phyloP scores from a whole-genome alignment of 768 basidiomycete species.

The Mycena indigotica region DNA sequence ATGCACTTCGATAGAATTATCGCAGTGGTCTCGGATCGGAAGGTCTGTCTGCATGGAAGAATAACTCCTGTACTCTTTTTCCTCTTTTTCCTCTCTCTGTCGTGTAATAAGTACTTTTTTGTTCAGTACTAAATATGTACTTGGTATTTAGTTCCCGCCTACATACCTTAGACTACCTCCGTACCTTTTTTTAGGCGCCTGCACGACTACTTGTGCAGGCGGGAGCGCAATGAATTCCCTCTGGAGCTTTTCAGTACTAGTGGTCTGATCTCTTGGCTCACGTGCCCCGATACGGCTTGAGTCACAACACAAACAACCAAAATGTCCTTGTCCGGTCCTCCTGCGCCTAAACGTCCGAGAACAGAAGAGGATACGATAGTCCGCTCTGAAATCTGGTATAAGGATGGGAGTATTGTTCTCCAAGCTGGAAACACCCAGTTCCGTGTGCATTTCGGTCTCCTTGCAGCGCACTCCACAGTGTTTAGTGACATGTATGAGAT shows the following conservation, averaged over 20 bases:
- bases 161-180: conserved; percentile 4
- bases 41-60: too few relatives aligned
- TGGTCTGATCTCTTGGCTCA: too few relatives aligned
- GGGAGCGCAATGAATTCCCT: neutral
- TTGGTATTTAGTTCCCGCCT: too few relatives aligned
- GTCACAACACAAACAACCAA: too few relatives aligned
- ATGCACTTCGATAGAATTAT: too few relatives aligned
- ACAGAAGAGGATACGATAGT: neutral
- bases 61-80: too few relatives aligned
- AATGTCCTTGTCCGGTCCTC: neutral
- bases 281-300: too few relatives aligned
- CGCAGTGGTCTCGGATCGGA: too few relatives aligned
- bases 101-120: neutral
- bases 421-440: neutral
- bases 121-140: neutral
- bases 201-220: neutral
- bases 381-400: neutral
- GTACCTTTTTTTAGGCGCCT: neutral
- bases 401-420: too few relatives aligned
- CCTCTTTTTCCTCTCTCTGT: neutral
- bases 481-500: neutral
- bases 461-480: neutral
- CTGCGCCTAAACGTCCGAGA: too few relatives aligned
- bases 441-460: neutral
- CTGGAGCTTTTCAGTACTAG: too few relatives aligned